Conservation (phyloP, 192 early-diverging fungal species). For the Coemansia erecta region DNA sequence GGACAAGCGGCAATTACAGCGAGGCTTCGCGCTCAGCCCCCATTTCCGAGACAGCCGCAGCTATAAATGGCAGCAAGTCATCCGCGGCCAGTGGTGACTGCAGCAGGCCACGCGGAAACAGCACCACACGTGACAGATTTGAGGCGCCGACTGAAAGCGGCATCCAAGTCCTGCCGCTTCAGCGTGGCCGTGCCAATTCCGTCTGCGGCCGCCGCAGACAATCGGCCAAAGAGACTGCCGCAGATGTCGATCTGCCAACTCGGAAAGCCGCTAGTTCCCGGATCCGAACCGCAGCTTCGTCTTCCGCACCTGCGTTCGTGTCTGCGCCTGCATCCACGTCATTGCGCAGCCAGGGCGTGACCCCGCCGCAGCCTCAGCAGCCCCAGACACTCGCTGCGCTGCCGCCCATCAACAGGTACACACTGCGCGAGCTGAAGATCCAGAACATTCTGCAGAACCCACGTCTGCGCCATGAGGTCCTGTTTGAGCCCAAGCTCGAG, state of each 20-base stretch:
- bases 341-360: not conserved
- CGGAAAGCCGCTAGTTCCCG: too few relatives aligned
- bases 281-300: not conserved
- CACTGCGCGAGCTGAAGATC: slow-evolving; percentile 80
- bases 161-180: not conserved
- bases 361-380: slow-evolving; percentile 1
- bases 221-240: not conserved
- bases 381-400: slow-evolving; percentile 15
- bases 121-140: not conserved
- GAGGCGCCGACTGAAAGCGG: not conserved
- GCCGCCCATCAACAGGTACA: slow-evolving; percentile 82
- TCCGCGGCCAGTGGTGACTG: slow-evolving; percentile 2
- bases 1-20: slow-evolving; percentile 1
- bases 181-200: slow-evolving; percentile 6
- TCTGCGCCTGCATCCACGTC: not conserved
- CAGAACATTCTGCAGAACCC: slow-evolving; percentile 80
- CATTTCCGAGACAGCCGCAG: slow-evolving; percentile 5
- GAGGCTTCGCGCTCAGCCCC: slow-evolving; percentile 3
- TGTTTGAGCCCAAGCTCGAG: slow-evolving; percentile 85
- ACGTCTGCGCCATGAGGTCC: slow-evolving; percentile 85
- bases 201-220: slow-evolving; percentile 4
- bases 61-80: not conserved
- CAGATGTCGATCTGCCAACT: too few relatives aligned
- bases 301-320: not conserved
- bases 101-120: slow-evolving; percentile 6